These are phyloP conservation scores for Strobilomyces dryophilus DNA, from an alignment of 768 basidiomycete species.

Conservation along the genomic window DNA sequence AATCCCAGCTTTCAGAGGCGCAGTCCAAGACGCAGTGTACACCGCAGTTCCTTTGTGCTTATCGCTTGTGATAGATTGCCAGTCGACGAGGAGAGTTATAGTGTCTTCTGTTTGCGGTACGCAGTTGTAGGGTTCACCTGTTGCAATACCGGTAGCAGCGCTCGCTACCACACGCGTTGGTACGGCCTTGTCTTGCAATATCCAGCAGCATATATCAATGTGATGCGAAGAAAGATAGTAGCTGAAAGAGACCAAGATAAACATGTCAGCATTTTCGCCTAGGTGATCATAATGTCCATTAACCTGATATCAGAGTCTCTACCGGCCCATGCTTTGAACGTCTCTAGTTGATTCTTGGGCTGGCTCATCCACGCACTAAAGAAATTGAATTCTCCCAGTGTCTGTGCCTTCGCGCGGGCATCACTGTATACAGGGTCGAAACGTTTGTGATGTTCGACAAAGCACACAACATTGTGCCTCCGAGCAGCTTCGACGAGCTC, in stretches of 20 bases:
- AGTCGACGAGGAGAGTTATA: constrained; percentile 91
- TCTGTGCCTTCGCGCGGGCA: constrained; percentile 70
- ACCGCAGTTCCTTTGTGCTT: constrained; percentile 83
- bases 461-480: constrained; percentile 79
- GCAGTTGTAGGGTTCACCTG: constrained; percentile 83
- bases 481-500: constrained; percentile 71
- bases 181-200: constrained; percentile 68
- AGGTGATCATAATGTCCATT: not conserved
- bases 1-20: constrained; percentile 84
- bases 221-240: constrained; percentile 96
- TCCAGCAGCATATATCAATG: constrained; percentile 87
- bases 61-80: constrained; percentile 75
- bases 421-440: constrained; percentile 93
- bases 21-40: constrained; percentile 94
- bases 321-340: constrained; percentile 94
- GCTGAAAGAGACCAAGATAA: constrained; percentile 32
- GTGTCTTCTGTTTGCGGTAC: constrained; percentile 88
- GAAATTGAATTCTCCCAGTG: constrained; percentile 90
- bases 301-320: constrained; percentile 91
- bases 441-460: constrained; percentile 93
- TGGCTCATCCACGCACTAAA: constrained; percentile 98
- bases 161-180: constrained; percentile 88
- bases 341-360: constrained; percentile 91
- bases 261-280: not conserved
- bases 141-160: constrained; percentile 88